Base-by-base conservation (phyloP, 371 early-diverging fungal genomes). In the Blakeslea trispora region DNA sequence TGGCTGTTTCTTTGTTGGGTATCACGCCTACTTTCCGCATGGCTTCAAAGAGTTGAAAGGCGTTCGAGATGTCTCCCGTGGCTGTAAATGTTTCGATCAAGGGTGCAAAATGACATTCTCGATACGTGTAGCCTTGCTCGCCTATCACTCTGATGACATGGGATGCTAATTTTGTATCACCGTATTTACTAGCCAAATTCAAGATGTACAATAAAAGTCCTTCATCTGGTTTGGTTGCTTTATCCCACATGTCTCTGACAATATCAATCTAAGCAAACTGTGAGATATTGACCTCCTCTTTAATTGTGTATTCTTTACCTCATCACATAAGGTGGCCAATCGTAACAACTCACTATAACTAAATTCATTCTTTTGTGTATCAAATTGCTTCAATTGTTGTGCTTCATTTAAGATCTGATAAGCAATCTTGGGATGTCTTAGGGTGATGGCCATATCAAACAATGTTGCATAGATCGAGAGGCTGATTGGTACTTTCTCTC, bases 71-170 rank as follows among this genome's bases (percentile, higher is more conserved):
- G 52, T 83, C 81, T 5, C 59, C 55, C 13, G 70, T 67, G 1
- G 66, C 59, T 0, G 87, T 72, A 60, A 84, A 88, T 3, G 90
- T 75, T 31, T 86, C 85, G 6, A 90, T 61, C n/a, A 91, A 54
- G 13, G 87, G 79, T 35, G 79, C 77, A 60, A 88, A 81, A 49
- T 91, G 89, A 6, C 64, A 66, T 35, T 85, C 86, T 10, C 66
- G 58, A 34, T 82, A 74, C 0, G 72, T 61, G 45, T 72, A 77
- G 11, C 79, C 85, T 10, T 50, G 42, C 3, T 59, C 57, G 4
- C 73, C 77, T 58, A 90, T 59, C 0, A 59, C 49, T 18, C 74
- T 66, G 10, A 91, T 61, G 3, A 85, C 81, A 32, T 75, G 72
- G 14, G 71, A 66, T 1, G 88, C 83, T 18, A 91, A 50, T 19